Percentiles rank a stretch among this genome's conserved stretches.
Conservation (phyloP, 148 eudicot species). For the Cornus kousa region DNA sequence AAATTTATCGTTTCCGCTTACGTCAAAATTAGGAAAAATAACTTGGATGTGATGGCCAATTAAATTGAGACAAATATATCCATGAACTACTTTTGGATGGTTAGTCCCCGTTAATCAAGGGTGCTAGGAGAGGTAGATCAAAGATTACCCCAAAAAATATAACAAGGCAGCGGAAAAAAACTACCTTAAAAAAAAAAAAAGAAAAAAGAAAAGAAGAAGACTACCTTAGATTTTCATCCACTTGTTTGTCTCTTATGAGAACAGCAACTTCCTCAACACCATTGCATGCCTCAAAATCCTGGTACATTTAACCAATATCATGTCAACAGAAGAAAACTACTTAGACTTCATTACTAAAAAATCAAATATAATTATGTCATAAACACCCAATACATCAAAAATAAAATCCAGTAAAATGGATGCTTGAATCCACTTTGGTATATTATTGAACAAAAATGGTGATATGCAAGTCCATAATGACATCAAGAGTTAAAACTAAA, state of each 20-base stretch:
- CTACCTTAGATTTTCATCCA: conserved; percentile 88
- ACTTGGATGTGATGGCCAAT: neutral
- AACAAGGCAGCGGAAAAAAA: no score
- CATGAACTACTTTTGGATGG: neutral
- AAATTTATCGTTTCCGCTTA: no score
- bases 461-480: no score
- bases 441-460: no score
- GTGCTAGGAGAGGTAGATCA: no score
- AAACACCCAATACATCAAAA: neutral
- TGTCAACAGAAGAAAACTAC: neutral
- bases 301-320: neutral
- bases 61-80: neutral
- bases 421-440: no score
- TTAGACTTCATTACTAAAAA: neutral
- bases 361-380: neutral
- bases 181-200: neutral
- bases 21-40: neutral
- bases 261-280: conserved; percentile 73
- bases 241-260: conserved; percentile 65
- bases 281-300: conserved; percentile 3
- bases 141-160: no score
- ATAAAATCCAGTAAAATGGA: neutral
- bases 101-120: no score
- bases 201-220: neutral
- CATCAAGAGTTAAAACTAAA: no score